These are phyloP conservation scores for Diaporthe capsici DNA, from an alignment of 2,329 filamentous ascomycete species.

Conservation along the genomic window DNA sequence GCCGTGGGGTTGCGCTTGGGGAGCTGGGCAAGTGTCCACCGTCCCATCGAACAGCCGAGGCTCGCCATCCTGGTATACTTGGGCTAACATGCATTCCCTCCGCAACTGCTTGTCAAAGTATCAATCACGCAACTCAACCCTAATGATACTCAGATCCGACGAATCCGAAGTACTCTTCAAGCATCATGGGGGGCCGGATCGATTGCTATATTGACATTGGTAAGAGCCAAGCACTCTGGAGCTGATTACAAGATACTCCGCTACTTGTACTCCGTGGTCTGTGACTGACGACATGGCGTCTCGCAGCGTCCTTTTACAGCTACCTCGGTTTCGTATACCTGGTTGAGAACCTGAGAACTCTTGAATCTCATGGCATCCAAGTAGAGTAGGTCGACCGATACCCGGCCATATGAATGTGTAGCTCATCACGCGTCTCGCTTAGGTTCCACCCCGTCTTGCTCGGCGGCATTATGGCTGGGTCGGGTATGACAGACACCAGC, in stretches of 20 bases:
- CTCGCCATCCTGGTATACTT: background rate
- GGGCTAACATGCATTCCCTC: background rate
- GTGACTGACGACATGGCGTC: constrained; percentile 9
- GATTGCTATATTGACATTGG: constrained; percentile 78
- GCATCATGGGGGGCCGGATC: constrained; percentile 71
- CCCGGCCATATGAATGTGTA: background rate
- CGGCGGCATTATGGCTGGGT: constrained; percentile 73
- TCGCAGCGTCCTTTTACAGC: constrained; percentile 74
- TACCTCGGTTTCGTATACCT: constrained; percentile 72
- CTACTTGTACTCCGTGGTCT: constrained; percentile 8
- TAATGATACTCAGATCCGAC: too few relatives aligned
- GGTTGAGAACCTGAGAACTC: constrained; percentile 64
- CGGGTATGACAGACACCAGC: constrained; percentile 58
- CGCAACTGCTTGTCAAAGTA: background rate
- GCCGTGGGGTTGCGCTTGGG: background rate
- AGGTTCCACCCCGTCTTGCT: constrained; percentile 82
- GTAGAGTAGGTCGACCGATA: constrained; percentile 69
- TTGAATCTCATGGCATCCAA: constrained; percentile 71
- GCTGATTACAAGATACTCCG: background rate
- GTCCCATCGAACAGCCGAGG: constrained; percentile 32
- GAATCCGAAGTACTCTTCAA: background rate
- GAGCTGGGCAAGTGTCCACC: background rate
- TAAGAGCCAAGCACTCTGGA: constrained; percentile 52
- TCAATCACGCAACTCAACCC: constrained; percentile 1
- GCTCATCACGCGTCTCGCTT: constrained; percentile 21